Percentiles rank a stretch among this genome's conserved stretches.
Conservation (phyloP, 352 stramenopile species). For the Pythium phragmiticola region DNA sequence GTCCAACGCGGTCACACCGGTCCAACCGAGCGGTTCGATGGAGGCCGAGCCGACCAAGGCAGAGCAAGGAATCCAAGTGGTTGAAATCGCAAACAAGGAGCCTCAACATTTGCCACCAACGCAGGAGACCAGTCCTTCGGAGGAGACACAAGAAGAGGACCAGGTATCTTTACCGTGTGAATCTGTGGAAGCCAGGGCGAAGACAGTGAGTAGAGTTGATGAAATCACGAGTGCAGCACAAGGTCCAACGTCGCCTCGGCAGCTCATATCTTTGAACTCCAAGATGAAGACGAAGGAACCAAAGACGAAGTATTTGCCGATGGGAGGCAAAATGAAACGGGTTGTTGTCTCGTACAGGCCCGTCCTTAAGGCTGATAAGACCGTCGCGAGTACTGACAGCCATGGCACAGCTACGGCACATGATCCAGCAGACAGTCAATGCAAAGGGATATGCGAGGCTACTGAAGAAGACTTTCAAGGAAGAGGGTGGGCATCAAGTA, state of each 20-base stretch:
- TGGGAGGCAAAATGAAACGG: slow-evolving; percentile 19
- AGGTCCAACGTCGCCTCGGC: neutral
- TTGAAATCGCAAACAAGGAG: neutral
- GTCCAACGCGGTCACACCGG: neutral
- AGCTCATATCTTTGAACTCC: neutral
- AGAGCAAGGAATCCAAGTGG: neutral
- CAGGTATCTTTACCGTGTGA: neutral
- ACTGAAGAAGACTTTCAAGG: neutral
- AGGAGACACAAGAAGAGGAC: neutral
- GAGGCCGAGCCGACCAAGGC: neutral
- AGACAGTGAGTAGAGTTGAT: neutral
- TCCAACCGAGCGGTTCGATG: neutral
- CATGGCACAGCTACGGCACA: neutral
- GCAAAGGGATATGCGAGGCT: neutral
- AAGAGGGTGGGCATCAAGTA: neutral
- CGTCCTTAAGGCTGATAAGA: neutral
- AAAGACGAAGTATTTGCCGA: slow-evolving; percentile 6
- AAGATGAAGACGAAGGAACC: neutral
- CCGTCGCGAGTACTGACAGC: neutral
- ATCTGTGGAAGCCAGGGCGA: neutral
- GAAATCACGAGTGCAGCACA: neutral
- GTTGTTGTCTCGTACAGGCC: slow-evolving; percentile 19
- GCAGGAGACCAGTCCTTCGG: neutral
- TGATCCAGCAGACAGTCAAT: neutral
- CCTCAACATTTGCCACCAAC: neutral